Conservation (phyloP, 805 yeast species). For the Metschnikowia corniflorae region DNA sequence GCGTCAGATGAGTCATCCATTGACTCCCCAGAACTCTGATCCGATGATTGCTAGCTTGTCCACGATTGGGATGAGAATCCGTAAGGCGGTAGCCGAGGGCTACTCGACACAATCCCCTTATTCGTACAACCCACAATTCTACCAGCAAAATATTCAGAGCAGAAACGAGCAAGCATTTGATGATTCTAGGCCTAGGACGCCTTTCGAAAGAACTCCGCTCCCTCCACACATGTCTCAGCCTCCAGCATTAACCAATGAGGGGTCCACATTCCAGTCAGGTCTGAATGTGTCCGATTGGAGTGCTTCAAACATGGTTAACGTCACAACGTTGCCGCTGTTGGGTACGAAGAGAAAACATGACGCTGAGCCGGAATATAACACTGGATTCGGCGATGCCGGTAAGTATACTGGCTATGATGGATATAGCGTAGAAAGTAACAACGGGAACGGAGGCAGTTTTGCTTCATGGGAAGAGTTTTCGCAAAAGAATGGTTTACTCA, state of each 20-base stretch:
- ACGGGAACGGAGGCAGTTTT: conserved; percentile 1
- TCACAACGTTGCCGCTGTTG: conserved; percentile 8
- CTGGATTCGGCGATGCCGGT: not conserved
- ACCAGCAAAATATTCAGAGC: too few relatives aligned
- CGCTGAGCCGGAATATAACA: conserved; percentile 3
- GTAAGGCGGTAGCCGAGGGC: conserved; percentile 65
- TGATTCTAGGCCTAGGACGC: conserved; percentile 2
- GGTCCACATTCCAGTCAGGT: conserved; percentile 42
- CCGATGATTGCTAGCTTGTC: conserved; percentile 42
- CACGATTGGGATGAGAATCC: conserved; percentile 66
- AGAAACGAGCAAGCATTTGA: too few relatives aligned
- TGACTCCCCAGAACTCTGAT: conserved; percentile 23
- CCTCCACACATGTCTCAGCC: conserved; percentile 41
- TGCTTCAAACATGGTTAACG: conserved; percentile 2
- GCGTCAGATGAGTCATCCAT: conserved; percentile 34
- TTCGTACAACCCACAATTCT: conserved; percentile 10
- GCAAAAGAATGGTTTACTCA: conserved; percentile 42
- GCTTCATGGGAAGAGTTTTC: conserved; percentile 22
- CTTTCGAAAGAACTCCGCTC: conserved; percentile 34
- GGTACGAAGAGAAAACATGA: conserved; percentile 8
- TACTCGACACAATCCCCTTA: conserved; percentile 29
- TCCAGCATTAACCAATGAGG: conserved; percentile 41
- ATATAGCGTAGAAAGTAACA: not conserved
- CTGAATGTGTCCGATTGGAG: conserved; percentile 44
- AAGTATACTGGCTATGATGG: not conserved